Evolutionary conservation across 768 basidiomycete genomes (phyloP), one percentile per base, ranked within the genome.

Genomic region (Panaeolus cyanescens): DNA sequence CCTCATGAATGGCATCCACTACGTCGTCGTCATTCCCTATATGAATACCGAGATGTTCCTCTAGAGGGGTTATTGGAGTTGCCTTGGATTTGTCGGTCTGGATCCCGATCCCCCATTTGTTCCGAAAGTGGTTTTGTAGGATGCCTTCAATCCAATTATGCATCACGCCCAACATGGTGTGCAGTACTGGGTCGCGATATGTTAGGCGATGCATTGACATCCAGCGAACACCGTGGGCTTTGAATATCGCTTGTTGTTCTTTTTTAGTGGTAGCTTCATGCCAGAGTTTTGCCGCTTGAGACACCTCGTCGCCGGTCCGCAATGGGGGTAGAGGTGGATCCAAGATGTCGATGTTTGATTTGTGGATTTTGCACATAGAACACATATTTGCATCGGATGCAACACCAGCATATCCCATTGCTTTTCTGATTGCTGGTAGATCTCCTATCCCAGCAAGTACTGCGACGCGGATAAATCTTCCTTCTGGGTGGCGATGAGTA

Each of bases 181-280:
- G n/a, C n/a, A n/a, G n/a, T n/a, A n/a, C n/a, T n/a, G n/a, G n/a
- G n/a, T n/a, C n/a, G n/a, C n/a, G n/a, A n/a, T n/a, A n/a, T n/a
- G n/a, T n/a, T n/a, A n/a, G n/a, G n/a, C n/a, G n/a, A n/a, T n/a
- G n/a, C n/a, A n/a, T n/a, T n/a, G n/a, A n/a, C n/a, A n/a, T 64
- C 67, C 65, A 69, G 1, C 64, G 63, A 9, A 71, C 67, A 32
- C 70, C 70, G 60, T 65, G 32, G 22, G 58, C 22, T 37, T 59
- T 30, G 15, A 64, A 60, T 9, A 68, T 56, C 39, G 55, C 56
- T 9, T 62, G 55, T 19, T 62, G 65, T n/a, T 50, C 22, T 37
- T 20, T 61, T 40, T 69, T 67, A 28, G 68, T 71, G 34, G 65
- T 64, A 28, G 67, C 64, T 12, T 45, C 25, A 3, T 45, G 55